Evolutionary conservation across 352 stramenopile species (phyloP), one percentile per base, ranked within the genome.

Genomic region (Thalassiosira livingstoniorum): DNA sequence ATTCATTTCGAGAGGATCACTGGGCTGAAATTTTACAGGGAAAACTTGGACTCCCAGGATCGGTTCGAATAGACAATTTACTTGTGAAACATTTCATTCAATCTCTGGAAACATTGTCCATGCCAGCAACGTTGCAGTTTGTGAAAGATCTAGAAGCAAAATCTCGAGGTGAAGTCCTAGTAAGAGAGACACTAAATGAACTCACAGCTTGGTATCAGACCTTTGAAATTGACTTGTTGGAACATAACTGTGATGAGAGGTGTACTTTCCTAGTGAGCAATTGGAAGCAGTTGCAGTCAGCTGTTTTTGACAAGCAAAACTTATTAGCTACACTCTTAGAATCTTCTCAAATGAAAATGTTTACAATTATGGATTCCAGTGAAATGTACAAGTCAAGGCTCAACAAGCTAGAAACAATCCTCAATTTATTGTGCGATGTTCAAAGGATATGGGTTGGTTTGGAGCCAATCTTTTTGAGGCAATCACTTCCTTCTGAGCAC

Each of bases 391-490:
- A 98, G 76, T 90, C 90, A 25, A 97, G 97, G 72, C 96, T 98
- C 90, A 88, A 89, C 5, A 68, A 95, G 13, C 79, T 98, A 0
- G 95, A 98, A 67, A 88, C 96, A 32, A 92, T 91, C 18, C 67
- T 98, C 0, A 89, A 87, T 5, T 90, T 96, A 65, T 86, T 98
- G 31, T 97, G 98, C 78, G 57, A 94, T 5, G 97, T 98, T 45
- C 97, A 99, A 86, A 92, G 97, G 54, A 98, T 98, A 81, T 99
- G 97, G 97, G 92, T 99, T 34, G 98, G 98, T 76, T 92, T 99
- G 15, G 97, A 98, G 65, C 96, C 97, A 0, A 98, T 99, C 70
- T 99, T 99, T 82, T 94, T 91, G 2, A 96, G 97, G 71, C 96
- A 96, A n/a, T 95, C 96, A 1, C 88, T 99, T 18, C 96, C 97